Evolutionary conservation across 805 yeast species (phyloP), one percentile per base, ranked within the genome.

Genomic region (Millerago galiae): DNA sequence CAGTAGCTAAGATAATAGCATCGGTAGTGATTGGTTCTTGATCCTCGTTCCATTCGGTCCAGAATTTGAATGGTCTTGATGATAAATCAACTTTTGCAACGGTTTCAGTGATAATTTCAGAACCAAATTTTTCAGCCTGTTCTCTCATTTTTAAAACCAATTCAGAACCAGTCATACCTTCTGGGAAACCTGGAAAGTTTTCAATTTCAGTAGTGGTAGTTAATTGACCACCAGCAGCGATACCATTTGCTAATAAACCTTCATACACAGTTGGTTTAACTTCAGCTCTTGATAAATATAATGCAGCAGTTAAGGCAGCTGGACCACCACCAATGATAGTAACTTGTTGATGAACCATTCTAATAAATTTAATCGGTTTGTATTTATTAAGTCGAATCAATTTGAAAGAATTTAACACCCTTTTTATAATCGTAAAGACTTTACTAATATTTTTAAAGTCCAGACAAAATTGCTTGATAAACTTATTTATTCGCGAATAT

Each of bases 261-360:
- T 93, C 99, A 68, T 89, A 93, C 55, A 93, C 66, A 26, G 85
- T 81, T 18, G 99, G 97, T 67, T 84, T 81, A 61, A 89, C 79
- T 73, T 93, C 99, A 34, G 99, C 99, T 67, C 99, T 83, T 26
- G 98, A 83, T 42, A 93, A 73, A 67, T 93, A 93, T 65, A 93
- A 87, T 52, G 99, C 99, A 40, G 99, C 99, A 35, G 99, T 93
- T 75, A 93, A 96, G 43, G 97, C 99, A 44, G 99, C 99, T 44
- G 99, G 99, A 56, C 99, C 99, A 42, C 97, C 90, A 35, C 99
- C 98, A 48, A 87, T 81, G 58, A 87, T 83, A 27, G 93, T 85
- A 48, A 85, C 95, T 71, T 73, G 78, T 69, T 86, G 79, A 65
- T 85, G 95, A 58, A 76, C 83, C 90, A 83, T 83, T 76, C 74